Evolutionary conservation across 345 rosid species (phyloP), one percentile per base, ranked within the genome.

Genomic region (Linum usitatissimum): DNA sequence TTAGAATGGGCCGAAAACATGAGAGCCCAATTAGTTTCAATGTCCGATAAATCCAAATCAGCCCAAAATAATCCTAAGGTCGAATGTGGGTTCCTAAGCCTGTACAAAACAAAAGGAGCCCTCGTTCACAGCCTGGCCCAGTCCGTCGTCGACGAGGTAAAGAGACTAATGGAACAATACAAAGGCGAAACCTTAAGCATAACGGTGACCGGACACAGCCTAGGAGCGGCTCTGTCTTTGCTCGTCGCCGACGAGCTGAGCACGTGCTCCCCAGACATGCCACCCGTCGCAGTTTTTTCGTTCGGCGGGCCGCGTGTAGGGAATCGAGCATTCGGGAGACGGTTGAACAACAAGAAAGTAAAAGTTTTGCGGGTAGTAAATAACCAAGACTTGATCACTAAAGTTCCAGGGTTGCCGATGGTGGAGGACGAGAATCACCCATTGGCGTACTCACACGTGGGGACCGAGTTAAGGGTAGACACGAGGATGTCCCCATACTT

Each of bases 1-100:
- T 79, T 93, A 9, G 99, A 93, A 57, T 93, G 99, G 99, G 79
- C 87, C 7, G 99, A 93, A 62, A 93, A 93, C 30, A 55, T 71
- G 67, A 21, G 71, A 38, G 58, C 67, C 64, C 84, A 53, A 10
- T 65, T 73, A 13, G 73, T 62, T 0, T 68, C 61, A 14, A 48
- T 68, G 31, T 18, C 42, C 2, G 63, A 61, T 9, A 6, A 56
- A 6, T 19, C 60, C 0, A 66, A 73, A 17, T 34, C 57, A 51
- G 8, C 21, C 30, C 63, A 65, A 2, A 59, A 17, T 9, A 49
- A 65, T 28, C 63, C 73, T 3, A 73, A 65, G 40, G 73, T 68
- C 49, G 70, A 61, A 49, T 65, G 70, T 18, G 73, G 77, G 66
- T 73, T 73, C 55, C 53, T 64, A 60, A 73, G 77, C 64, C 21